Evolutionary conservation across 495 filamentous ascomycete species (phyloP), one percentile per base, ranked within the genome.

Genomic region (Chlorociboria aeruginascens): DNA sequence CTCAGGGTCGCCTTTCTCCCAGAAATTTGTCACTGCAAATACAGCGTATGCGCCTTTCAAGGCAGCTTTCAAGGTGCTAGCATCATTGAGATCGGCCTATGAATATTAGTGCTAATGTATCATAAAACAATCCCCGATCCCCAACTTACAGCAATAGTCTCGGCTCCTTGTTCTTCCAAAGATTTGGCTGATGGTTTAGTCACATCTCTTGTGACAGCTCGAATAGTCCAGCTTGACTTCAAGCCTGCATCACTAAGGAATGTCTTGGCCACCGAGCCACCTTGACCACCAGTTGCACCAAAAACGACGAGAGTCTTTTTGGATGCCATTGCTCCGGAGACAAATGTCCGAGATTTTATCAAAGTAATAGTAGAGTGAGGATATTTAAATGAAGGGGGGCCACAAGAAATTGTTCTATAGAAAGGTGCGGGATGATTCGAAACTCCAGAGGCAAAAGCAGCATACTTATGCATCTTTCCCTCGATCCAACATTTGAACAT

Each of bases 251-350:
- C 66, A 9, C 59, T 50, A 2, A 79, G 66, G 14, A 83, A 62
- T 17, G 54, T 48, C 50, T 68, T 62, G 50, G 81, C 61, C 35
- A 83, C 68, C 3, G 76, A 79, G 31, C 71, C 63, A 32, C 80
- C 81, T 57, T 83, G 80, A 11, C 68, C 66, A 56, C 81, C 78
- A 13, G 81, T 83, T 8, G 76, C 73, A 9, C 78, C 78, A 50
- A 82, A 79, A 30, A 85, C 67, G 31, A 70, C 71, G 53, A 83
- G 62, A 46, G 74, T 47, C 48, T 77, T 63, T 12, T 56, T 56
- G 37, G 46, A 6, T 34, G 61, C 52, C 69, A 73, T 73, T 70
- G 42, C n/a, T 32, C 8, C 13, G 16, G n/a, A 37, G 3, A 11
- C 63, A 36, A 66, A 39, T 56, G 66, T 42, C 36, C 45, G 45